Evolutionary conservation across 1,284 basidiomycete genomes (phyloP), one percentile per base, ranked within the genome.

Genomic region (Hemileccinum hortonii): DNA sequence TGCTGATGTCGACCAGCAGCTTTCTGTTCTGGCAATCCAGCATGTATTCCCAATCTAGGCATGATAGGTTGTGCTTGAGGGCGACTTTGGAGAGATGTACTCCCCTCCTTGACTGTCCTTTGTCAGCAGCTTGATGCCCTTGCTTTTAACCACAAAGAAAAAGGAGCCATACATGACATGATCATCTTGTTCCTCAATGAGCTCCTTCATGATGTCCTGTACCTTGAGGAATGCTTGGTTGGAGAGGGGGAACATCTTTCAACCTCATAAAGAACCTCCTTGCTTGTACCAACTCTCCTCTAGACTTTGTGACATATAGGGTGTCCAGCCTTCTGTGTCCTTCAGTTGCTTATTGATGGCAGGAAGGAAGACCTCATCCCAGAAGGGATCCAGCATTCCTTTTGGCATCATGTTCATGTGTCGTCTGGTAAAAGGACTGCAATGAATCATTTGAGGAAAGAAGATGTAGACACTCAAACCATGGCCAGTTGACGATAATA

Each of bases 131-230:
- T 65, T 63, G 50, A 65, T 65, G 0, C 52, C 52, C 18, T 58
- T 58, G 1, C 40, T 45, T 4, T 65, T 39, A 0, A 63, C 12
- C 0, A 44, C 45, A 19, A 65, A 63, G 21, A 63, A 65, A 6
- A 65, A 65, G 2, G 52, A 64, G 0, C 60, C 58, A 60, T 44
- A 62, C 16, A 53, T 52, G n/a, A n/a, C n/a, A n/a, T n/a, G n/a
- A n/a, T n/a, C n/a, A n/a, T n/a, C n/a, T n/a, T n/a, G n/a, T n/a
- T n/a, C 41, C 1, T 2, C 0, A 1, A 56, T 50, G 0, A 51
- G 10, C 0, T 45, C 5, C 1, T 14, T 14, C 48, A 61, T 61
- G 15, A 6, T 26, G 3, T 47, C 19, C 35, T 51, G 6, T 29
- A 10, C 26, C 26, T 29, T 60, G 60, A n/a, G n/a, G n/a, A n/a